Base-by-base conservation (phyloP, 352 stramenopile genomes). In the Globisporangium heterothallicum region DNA sequence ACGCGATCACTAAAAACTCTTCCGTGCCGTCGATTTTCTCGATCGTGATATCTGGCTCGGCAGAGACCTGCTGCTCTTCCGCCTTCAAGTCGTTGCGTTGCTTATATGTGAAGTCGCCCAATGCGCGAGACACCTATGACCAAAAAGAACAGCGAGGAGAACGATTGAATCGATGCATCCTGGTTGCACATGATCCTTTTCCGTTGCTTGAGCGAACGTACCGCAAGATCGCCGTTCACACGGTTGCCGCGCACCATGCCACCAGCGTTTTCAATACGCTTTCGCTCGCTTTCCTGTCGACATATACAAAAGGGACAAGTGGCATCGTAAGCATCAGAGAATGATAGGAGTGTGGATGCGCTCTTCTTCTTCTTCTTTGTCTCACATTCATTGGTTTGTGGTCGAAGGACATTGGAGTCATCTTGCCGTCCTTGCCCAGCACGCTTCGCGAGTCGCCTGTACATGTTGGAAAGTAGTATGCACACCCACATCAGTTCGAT, bases 331-430 rank as follows among this genome's bases (percentile, higher is more conserved):
- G n/a, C n/a, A n/a, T n/a, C n/a, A n/a, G n/a, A n/a, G n/a, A n/a
- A n/a, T n/a, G n/a, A n/a, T n/a, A n/a, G n/a, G n/a, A n/a, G n/a
- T n/a, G n/a, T n/a, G n/a, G n/a, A n/a, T n/a, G n/a, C n/a, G n/a
- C n/a, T n/a, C n/a, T n/a, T n/a, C n/a, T n/a, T n/a, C n/a, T n/a
- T n/a, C n/a, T n/a, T n/a, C n/a, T n/a, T n/a, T n/a, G n/a, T n/a
- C n/a, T 25, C 61, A 88, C 80, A 54, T 96, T 94, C 55, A 87
- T 84, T 19, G 89, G 89, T 59, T 97, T 97, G 74, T 97, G 91
- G 64, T 97, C 91, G 42, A 77, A 87, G 19, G 84, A 95, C 71
- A 96, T 89, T 25, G 82, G 73, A 18, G 92, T 65, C 1, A 69
- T 80, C 8, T 48, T 50, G 13, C 63, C 61, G 19, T 66, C 49